phyloP scores from a whole-genome alignment of 331 rosid species.

The Prunus yedoensis region DNA sequence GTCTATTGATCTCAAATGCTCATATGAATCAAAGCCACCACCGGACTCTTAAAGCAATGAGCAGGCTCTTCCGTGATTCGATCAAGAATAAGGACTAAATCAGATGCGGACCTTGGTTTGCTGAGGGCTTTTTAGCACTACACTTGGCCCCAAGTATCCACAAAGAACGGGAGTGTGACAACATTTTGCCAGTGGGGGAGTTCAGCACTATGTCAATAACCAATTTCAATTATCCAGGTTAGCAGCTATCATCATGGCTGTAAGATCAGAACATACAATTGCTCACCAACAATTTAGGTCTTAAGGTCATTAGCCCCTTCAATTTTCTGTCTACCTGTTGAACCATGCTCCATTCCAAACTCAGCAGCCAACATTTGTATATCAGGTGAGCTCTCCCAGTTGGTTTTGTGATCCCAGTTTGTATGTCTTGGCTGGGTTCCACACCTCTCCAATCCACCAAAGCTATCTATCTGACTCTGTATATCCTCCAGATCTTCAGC shows the following conservation, averaged over 20 bases:
- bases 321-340: slow-evolving; percentile 31
- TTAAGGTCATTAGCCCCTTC: slow-evolving; percentile 7
- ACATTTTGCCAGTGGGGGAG: slow-evolving; percentile 8
- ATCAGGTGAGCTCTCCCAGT: slow-evolving; percentile 42
- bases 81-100: background rate
- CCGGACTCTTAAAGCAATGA: background rate
- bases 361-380: slow-evolving; percentile 38
- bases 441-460: slow-evolving; percentile 42
- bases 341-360: slow-evolving; percentile 27
- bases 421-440: slow-evolving; percentile 30
- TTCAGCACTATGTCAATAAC: slow-evolving; percentile 13
- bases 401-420: slow-evolving; percentile 36
- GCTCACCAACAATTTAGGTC: slow-evolving; percentile 3
- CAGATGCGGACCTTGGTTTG: background rate
- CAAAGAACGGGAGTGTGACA: background rate
- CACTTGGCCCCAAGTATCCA: background rate
- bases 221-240: slow-evolving; percentile 15
- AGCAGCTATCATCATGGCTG: slow-evolving; percentile 16
- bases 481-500: slow-evolving; percentile 47
- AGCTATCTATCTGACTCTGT: slow-evolving; percentile 40
- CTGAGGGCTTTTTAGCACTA: background rate
- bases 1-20: background rate
- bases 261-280: slow-evolving; percentile 6
- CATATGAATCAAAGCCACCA: slow-evolving; percentile 1
- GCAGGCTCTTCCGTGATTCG: slow-evolving; percentile 5